phyloP scores from a whole-genome alignment of 169 alveolate species.

The Cryptosporidium xiaoi region DNA sequence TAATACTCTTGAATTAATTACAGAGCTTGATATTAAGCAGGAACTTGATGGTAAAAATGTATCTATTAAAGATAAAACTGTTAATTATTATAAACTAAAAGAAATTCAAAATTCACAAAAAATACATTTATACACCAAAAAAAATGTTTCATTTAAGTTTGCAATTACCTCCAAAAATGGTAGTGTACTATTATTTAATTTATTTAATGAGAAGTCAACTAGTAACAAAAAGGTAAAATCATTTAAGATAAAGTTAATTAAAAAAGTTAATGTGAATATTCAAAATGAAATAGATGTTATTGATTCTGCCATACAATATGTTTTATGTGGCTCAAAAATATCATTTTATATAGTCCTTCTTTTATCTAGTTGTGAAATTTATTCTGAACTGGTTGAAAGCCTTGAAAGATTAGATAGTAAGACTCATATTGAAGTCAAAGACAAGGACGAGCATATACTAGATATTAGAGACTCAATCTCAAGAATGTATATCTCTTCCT shows the following conservation, averaged over 20 bases:
- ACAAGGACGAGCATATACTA: background rate
- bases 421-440: background rate
- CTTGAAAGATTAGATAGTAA: conserved; percentile 1
- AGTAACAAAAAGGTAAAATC: no score
- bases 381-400: background rate
- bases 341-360: conserved; percentile 41
- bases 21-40: background rate
- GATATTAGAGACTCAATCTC: background rate
- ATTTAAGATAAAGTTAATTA: background rate
- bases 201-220: no score
- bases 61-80: background rate
- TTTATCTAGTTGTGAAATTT: conserved; percentile 46
- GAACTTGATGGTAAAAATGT: background rate
- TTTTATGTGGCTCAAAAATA: conserved; percentile 10
- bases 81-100: background rate
- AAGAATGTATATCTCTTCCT: background rate
- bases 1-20: conserved; percentile 2
- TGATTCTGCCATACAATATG: conserved; percentile 13
- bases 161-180: no score
- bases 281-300: background rate
- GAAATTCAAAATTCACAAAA: no score
- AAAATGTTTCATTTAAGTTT: no score
- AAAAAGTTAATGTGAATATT: conserved; percentile 4
- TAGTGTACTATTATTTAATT: no score
- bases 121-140: no score